These are phyloP conservation scores for Ustilago cynodontis DNA, from an alignment of 1,284 basidiomycete species.

Conservation along the genomic window DNA sequence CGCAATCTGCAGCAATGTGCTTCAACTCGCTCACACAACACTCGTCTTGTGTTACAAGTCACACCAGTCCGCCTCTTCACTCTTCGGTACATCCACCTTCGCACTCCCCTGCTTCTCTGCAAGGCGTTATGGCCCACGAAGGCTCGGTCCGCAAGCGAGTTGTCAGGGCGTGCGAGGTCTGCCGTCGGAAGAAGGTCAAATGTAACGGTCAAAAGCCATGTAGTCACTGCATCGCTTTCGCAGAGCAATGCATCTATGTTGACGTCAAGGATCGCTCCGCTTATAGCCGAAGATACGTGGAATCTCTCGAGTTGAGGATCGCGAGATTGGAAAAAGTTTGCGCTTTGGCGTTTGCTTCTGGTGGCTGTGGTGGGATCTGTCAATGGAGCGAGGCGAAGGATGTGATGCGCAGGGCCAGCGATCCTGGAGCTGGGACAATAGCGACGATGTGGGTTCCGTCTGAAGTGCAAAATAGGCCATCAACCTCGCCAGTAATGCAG, in stretches of 20 bases:
- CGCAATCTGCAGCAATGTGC: conserved; percentile 7
- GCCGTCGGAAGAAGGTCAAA: conserved; percentile 58
- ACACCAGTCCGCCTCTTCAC: conserved; percentile 6
- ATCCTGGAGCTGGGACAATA: neutral
- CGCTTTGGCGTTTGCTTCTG: neutral
- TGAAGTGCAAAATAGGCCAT: neutral
- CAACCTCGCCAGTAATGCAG: neutral
- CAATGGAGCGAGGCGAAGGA: neutral
- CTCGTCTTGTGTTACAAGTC: conserved; percentile 15
- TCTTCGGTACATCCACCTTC: neutral
- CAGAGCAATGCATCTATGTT: conserved; percentile 50
- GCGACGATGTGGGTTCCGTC: neutral
- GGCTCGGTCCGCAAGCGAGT: conserved; percentile 45
- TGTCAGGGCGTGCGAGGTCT: conserved; percentile 52
- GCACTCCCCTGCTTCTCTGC: neutral
- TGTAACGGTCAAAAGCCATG: conserved; percentile 58
- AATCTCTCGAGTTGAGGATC: conserved; percentile 45
- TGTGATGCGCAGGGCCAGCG: conserved; percentile 7
- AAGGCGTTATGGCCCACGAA: conserved; percentile 8
- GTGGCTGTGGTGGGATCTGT: neutral
- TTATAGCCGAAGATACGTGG: conserved; percentile 55
- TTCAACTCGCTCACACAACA: conserved; percentile 3
- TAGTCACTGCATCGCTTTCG: conserved; percentile 48
- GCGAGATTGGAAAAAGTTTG: conserved; percentile 30
- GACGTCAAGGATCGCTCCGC: conserved; percentile 47